phyloP scores from a whole-genome alignment of 371 early-diverging fungal genomes.

The Mortierella sp. region DNA sequence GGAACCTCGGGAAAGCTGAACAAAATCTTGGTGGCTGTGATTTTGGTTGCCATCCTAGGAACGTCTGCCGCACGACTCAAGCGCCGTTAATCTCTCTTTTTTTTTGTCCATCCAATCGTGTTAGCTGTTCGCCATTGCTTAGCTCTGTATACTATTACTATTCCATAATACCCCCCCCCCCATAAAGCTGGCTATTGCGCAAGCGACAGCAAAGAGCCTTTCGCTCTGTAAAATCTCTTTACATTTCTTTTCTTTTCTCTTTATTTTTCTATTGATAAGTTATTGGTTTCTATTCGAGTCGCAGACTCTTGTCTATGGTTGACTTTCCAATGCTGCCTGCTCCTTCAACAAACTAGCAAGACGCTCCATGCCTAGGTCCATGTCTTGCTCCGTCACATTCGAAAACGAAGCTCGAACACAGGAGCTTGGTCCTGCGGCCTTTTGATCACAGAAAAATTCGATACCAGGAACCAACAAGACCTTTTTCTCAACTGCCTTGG shows the following conservation, averaged over 20 bases:
- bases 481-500: conserved; percentile 76
- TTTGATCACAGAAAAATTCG: conserved; percentile 33
- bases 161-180: too few relatives aligned
- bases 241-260: too few relatives aligned
- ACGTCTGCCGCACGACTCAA: conserved; percentile 23
- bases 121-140: too few relatives aligned
- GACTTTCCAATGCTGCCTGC: background rate
- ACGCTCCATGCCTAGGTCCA: conserved; percentile 70
- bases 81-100: conserved; percentile 5
- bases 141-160: too few relatives aligned
- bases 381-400: conserved; percentile 67
- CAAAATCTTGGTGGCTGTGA: conserved; percentile 29
- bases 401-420: conserved; percentile 73
- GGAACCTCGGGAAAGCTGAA: conserved; percentile 16
- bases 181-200: too few relatives aligned
- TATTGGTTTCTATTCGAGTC: too few relatives aligned
- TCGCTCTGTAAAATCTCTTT: too few relatives aligned
- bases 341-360: conserved; percentile 58
- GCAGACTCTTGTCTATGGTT: too few relatives aligned
- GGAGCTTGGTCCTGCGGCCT: conserved; percentile 39
- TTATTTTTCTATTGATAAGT: too few relatives aligned
- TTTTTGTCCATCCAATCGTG: too few relatives aligned
- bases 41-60: conserved; percentile 35
- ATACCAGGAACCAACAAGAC: conserved; percentile 82
- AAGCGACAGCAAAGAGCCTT: too few relatives aligned